Conservation (phyloP, 768 basidiomycete species). For the Galerina marginata region DNA sequence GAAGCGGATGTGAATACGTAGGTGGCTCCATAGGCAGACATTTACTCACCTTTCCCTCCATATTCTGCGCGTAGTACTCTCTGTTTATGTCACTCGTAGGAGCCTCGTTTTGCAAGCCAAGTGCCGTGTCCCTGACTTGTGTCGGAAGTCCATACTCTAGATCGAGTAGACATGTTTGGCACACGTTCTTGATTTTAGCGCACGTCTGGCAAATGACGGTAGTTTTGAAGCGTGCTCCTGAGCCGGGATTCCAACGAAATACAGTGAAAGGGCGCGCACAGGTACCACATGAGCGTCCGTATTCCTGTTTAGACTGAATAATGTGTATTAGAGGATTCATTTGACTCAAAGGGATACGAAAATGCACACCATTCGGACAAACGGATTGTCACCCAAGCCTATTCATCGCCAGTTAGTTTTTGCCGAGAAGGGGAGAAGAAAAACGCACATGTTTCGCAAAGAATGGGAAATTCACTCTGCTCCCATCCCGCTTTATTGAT, state of each 20-base stretch:
- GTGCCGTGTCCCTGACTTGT: conserved; percentile 95
- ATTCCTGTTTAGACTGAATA: conserved; percentile 92
- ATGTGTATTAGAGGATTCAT: neutral
- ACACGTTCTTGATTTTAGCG: conserved; percentile 94
- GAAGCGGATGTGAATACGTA: neutral
- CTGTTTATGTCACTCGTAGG: conserved; percentile 98
- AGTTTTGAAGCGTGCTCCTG: conserved; percentile 92
- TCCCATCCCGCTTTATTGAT: conserved; percentile 96
- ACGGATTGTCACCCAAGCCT: conserved; percentile 91
- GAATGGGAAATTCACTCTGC: conserved; percentile 90
- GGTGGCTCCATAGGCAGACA: neutral
- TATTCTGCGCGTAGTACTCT: conserved; percentile 93
- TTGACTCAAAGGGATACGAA: neutral
- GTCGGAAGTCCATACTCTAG: conserved; percentile 96
- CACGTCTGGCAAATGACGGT: conserved; percentile 98
- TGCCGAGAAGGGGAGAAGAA: conserved; percentile 5
- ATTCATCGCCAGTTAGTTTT: conserved; percentile 7
- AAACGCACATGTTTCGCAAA: conserved; percentile 89
- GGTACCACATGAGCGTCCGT: conserved; percentile 94
- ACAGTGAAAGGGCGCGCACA: conserved; percentile 97
- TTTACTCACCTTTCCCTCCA: conserved; percentile 76
- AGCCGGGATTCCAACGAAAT: conserved; percentile 98
- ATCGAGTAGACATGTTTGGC: conserved; percentile 97
- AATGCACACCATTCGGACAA: conserved; percentile 85
- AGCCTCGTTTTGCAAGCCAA: conserved; percentile 84